Conservation (phyloP, 2,329 filamentous ascomycete genomes). For the Trichoderma cornu-damae region DNA sequence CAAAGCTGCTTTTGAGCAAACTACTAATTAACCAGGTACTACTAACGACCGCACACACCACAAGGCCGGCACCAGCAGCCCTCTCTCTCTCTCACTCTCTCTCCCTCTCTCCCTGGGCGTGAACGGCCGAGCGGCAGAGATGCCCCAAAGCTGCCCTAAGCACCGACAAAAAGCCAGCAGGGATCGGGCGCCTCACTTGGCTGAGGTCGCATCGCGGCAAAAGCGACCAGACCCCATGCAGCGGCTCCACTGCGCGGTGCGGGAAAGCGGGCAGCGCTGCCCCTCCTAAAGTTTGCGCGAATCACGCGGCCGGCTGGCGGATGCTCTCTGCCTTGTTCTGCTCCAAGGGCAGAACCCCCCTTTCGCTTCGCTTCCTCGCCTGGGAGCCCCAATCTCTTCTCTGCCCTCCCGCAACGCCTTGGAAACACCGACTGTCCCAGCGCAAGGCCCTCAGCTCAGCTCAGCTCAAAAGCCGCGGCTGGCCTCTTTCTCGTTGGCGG, state of each 20-base stretch:
- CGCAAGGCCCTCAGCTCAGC: neutral
- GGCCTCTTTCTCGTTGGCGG: conserved; percentile 4
- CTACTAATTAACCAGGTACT: no score
- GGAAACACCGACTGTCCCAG: neutral
- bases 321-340: conserved; percentile 14
- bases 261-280: conserved; percentile 16
- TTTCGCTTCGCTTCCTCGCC: conserved; percentile 13
- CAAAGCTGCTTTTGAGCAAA: no score
- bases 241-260: conserved; percentile 15
- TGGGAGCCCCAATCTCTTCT: conserved; percentile 3
- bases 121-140: conserved; percentile 5
- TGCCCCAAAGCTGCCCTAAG: conserved; percentile 7
- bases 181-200: neutral
- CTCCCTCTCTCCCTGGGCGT: no score
- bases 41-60: no score
- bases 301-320: conserved; percentile 17
- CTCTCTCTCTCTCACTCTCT: no score
- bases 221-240: conserved; percentile 3
- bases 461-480: neutral
- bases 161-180: conserved; percentile 11
- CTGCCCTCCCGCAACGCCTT: conserved; percentile 1
- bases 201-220: conserved; percentile 7
- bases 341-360: conserved; percentile 17
- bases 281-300: conserved; percentile 20
- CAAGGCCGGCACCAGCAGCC: neutral